Evolutionary conservation across 75 land plant genomes (phyloP).

Genomic region (Picea sitchensis): DNA sequence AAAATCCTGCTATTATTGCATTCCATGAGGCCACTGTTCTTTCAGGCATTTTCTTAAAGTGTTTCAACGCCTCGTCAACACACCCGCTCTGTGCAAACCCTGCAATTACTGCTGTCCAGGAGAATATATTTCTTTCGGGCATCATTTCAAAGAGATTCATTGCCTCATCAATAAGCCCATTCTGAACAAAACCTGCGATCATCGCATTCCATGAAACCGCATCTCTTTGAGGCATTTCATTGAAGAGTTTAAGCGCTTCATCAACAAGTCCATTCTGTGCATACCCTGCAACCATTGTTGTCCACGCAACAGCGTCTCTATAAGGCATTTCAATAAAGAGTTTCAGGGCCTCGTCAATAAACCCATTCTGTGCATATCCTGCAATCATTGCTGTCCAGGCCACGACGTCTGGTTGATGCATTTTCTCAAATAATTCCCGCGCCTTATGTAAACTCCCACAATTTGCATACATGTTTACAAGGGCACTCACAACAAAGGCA

Average conservation of each 20-base stretch:
- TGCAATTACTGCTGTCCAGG: constrained; percentile 58
- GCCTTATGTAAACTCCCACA: constrained; percentile 46
- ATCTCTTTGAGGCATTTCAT: constrained; percentile 32
- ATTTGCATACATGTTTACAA: constrained; percentile 62
- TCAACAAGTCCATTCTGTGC: not conserved
- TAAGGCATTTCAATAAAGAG: constrained; percentile 23
- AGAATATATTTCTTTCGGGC: constrained; percentile 33
- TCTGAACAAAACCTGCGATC: constrained; percentile 50
- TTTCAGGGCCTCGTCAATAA: constrained; percentile 31
- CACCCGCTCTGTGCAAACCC: constrained; percentile 28
- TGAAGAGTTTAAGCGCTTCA: constrained; percentile 38
- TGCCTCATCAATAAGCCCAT: constrained; percentile 23
- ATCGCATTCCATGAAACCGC: constrained; percentile 59
- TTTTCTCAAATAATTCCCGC: constrained; percentile 34
- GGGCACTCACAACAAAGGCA: constrained; percentile 25
- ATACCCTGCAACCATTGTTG: constrained; percentile 23
- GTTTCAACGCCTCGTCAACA: constrained; percentile 31
- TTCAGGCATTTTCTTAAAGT: constrained; percentile 28
- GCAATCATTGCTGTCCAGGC: constrained; percentile 50
- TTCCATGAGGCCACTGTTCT: constrained; percentile 48
- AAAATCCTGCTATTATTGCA: constrained; percentile 51
- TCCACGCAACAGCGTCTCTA: too few relatives aligned
- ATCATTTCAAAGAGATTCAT: constrained; percentile 28
- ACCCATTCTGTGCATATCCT: constrained; percentile 29
- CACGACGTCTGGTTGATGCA: constrained; percentile 8